Conservation (phyloP, 192 early-diverging fungal species). For the Glomus cerebriforme region DNA sequence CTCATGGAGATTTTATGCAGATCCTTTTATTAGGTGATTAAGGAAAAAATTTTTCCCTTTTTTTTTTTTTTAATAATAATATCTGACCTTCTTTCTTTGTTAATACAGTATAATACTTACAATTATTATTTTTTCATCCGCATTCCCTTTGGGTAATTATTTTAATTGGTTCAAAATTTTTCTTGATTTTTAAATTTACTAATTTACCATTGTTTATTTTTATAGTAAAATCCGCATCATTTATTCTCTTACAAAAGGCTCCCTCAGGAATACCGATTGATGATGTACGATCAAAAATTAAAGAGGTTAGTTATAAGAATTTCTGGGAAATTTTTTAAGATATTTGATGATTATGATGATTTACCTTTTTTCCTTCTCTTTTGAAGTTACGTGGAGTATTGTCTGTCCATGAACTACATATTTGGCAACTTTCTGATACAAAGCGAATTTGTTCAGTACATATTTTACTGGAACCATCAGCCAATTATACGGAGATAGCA, state of each 20-base stretch:
- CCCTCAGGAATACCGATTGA: constrained; percentile 69
- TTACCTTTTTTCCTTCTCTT: neutral
- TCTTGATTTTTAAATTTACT: neutral
- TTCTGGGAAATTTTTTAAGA: neutral
- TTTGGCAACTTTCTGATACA: constrained; percentile 88
- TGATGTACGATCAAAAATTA: constrained; percentile 61
- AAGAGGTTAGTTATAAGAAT: constrained; percentile 38
- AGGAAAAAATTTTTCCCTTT: neutral
- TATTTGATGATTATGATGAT: neutral
- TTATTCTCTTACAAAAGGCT: constrained; percentile 81
- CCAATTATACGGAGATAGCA: constrained; percentile 74
- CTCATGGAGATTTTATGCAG: constrained; percentile 78
- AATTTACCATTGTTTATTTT: neutral
- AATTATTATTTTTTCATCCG: constrained; percentile 60
- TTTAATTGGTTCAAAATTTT: neutral
- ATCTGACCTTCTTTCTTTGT: neutral
- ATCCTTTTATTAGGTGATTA: constrained; percentile 77
- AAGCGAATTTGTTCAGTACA: constrained; percentile 86
- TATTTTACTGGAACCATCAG: constrained; percentile 60
- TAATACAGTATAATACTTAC: constrained; percentile 55
- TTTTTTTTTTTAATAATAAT: neutral
- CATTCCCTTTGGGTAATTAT: constrained; percentile 45
- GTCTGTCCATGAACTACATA: constrained; percentile 87
- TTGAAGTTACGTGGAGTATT: constrained; percentile 51
- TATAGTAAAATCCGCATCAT: constrained; percentile 62